A percentile compares a stretch with the other conserved stretches of the same genome.
phyloP scores from a whole-genome alignment of 1,284 basidiomycete genomes.

The Cryptococcus sp. region DNA sequence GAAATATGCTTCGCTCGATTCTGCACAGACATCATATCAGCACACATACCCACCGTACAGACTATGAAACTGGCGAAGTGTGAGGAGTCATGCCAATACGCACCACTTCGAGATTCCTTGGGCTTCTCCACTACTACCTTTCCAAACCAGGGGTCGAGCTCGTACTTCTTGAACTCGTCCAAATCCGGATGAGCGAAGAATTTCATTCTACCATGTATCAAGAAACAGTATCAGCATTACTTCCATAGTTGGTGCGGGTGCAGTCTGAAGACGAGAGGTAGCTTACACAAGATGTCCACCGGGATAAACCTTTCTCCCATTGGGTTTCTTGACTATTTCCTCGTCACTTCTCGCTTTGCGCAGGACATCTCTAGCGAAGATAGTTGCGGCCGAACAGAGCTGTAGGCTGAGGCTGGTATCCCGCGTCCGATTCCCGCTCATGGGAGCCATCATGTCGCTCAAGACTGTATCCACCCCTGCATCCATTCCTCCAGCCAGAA shows the following conservation, averaged over 20 bases:
- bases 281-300: constrained; percentile 51
- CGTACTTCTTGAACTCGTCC: constrained; percentile 39
- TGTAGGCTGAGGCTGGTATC: constrained; percentile 49
- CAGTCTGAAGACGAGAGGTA: not conserved
- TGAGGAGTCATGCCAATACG: constrained; percentile 3
- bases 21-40: constrained; percentile 24
- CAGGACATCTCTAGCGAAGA: constrained; percentile 35
- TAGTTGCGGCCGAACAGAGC: constrained; percentile 47
- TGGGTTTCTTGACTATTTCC: constrained; percentile 1
- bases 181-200: constrained; percentile 52
- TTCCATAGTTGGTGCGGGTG: not conserved
- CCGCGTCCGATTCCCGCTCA: constrained; percentile 47
- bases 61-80: not conserved
- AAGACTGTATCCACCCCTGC: constrained; percentile 49
- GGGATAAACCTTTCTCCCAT: constrained; percentile 22
- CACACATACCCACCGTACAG: not conserved
- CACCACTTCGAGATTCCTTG: constrained; percentile 44
- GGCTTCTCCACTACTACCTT: constrained; percentile 50
- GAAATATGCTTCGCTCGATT: constrained; percentile 52
- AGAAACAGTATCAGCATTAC: not conserved
- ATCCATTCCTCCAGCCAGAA: not conserved
- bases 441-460: constrained; percentile 55
- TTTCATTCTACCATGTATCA: constrained; percentile 35
- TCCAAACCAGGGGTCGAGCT: constrained; percentile 44
- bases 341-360: constrained; percentile 8